These are phyloP conservation scores for Dissophora ornata DNA, from an alignment of 192 early-diverging fungal species.

Conservation along the genomic window DNA sequence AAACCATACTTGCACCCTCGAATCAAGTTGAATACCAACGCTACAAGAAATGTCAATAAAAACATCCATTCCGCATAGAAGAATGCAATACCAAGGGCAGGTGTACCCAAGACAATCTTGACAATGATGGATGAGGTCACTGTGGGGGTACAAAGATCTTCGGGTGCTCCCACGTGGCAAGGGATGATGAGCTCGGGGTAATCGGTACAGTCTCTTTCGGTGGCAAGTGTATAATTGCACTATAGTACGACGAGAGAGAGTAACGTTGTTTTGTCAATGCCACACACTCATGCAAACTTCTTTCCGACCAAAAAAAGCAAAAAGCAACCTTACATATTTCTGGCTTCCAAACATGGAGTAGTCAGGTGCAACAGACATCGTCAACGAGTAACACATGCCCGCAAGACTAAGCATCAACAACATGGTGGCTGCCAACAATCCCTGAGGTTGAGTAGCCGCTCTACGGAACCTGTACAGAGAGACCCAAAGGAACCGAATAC, in stretches of 20 bases:
- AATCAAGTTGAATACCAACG: slow-evolving; percentile 55
- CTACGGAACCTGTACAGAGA: slow-evolving; percentile 60
- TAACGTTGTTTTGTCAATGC: too few relatives aligned
- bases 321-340: slow-evolving; percentile 58
- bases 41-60: slow-evolving; percentile 52
- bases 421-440: slow-evolving; percentile 62
- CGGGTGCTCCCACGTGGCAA: slow-evolving; percentile 65
- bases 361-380: slow-evolving; percentile 66
- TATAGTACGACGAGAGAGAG: slow-evolving; percentile 22
- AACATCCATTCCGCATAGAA: slow-evolving; percentile 69
- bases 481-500: slow-evolving; percentile 69
- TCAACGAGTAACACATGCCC: slow-evolving; percentile 66
- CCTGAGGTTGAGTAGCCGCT: slow-evolving; percentile 67
- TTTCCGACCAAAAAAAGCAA: background rate
- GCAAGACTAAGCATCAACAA: slow-evolving; percentile 64
- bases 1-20: slow-evolving; percentile 45
- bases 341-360: slow-evolving; percentile 74
- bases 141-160: slow-evolving; percentile 68
- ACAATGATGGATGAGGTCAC: slow-evolving; percentile 61
- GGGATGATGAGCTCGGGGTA: slow-evolving; percentile 63
- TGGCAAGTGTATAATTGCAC: slow-evolving; percentile 63
- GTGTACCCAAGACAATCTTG: slow-evolving; percentile 60
- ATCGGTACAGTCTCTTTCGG: slow-evolving; percentile 58
- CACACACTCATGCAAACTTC: background rate
- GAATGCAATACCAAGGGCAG: slow-evolving; percentile 64